A percentile compares a stretch with the other conserved stretches of the same genome.
Conservation (phyloP, 1,284 basidiomycete species). For the Leccinum colubrinum region DNA sequence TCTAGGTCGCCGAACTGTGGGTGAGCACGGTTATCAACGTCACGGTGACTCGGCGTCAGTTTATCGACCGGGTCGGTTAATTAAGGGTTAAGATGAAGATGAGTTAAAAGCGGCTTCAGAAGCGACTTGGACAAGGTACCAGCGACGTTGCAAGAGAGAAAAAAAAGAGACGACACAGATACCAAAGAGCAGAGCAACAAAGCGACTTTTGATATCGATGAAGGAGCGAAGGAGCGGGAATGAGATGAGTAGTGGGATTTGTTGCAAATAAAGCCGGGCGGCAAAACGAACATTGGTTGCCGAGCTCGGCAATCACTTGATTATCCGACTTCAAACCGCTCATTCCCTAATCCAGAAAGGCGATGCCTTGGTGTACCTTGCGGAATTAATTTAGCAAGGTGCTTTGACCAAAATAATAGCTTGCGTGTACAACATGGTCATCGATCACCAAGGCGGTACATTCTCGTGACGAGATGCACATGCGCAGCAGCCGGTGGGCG, state of each 20-base stretch:
- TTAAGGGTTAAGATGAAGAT: slow-evolving; percentile 36
- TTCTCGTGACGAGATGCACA: slow-evolving; percentile 21
- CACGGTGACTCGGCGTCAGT: slow-evolving; percentile 40
- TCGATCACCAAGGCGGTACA: slow-evolving; percentile 19
- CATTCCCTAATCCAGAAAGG: slow-evolving; percentile 30
- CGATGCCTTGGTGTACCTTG: slow-evolving; percentile 23
- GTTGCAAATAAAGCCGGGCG: slow-evolving; percentile 40
- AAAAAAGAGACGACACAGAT: slow-evolving; percentile 6
- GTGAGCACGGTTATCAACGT: slow-evolving; percentile 36
- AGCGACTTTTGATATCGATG: slow-evolving; percentile 30
- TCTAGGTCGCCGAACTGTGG: slow-evolving; percentile 11
- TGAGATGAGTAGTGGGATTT: slow-evolving; percentile 36
- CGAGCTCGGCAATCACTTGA: slow-evolving; percentile 37
- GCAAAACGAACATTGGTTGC: slow-evolving; percentile 38
- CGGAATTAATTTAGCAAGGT: slow-evolving; percentile 24
- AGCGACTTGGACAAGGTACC: slow-evolving; percentile 2
- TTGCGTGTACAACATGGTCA: slow-evolving; percentile 22
- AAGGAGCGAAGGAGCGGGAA: slow-evolving; percentile 30
- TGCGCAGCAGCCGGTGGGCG: neutral
- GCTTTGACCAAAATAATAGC: slow-evolving; percentile 20
- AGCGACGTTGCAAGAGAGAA: neutral
- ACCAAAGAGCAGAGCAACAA: slow-evolving; percentile 10
- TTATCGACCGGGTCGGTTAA: slow-evolving; percentile 42
- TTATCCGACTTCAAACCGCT: slow-evolving; percentile 36
- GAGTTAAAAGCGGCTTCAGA: slow-evolving; percentile 12